Evolutionary conservation across 2,329 filamentous ascomycete species (phyloP).

Genomic region (Balansia obtecta): DNA sequence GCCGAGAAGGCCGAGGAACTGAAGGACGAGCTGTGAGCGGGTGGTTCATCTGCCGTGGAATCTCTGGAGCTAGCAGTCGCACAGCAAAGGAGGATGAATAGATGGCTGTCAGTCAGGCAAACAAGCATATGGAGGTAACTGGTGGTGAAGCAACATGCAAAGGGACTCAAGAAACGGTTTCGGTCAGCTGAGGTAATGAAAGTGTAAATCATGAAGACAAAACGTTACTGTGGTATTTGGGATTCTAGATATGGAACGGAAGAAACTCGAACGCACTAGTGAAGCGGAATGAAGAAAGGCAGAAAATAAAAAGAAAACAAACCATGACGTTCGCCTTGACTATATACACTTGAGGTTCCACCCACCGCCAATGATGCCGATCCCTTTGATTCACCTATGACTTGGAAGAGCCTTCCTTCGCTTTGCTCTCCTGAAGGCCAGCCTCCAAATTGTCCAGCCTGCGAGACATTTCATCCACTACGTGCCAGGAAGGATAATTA

Average conservation of each 20-base stretch:
- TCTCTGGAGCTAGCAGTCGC: not conserved
- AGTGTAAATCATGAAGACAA: too few species aligned
- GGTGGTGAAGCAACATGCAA: not conserved
- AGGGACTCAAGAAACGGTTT: too few species aligned
- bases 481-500: slow-evolving; percentile 10
- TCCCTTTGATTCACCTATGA: slow-evolving; percentile 8
- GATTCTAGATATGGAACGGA: not conserved
- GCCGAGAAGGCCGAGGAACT: slow-evolving; percentile 33
- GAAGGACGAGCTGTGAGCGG: slow-evolving; percentile 38
- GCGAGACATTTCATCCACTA: slow-evolving; percentile 91
- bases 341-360: not conserved
- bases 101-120: not conserved
- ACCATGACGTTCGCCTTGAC: not conserved
- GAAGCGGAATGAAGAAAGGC: not conserved
- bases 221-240: too few species aligned
- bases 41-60: slow-evolving; percentile 1
- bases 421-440: slow-evolving; percentile 48
- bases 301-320: too few species aligned
- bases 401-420: slow-evolving; percentile 29
- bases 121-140: not conserved
- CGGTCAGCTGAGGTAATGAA: not conserved
- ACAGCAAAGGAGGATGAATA: not conserved
- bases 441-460: slow-evolving; percentile 74
- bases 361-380: too few species aligned
- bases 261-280: too few species aligned